phyloP scores from a whole-genome alignment of 1,284 basidiomycete genomes.

The Inonotus hispidus region DNA sequence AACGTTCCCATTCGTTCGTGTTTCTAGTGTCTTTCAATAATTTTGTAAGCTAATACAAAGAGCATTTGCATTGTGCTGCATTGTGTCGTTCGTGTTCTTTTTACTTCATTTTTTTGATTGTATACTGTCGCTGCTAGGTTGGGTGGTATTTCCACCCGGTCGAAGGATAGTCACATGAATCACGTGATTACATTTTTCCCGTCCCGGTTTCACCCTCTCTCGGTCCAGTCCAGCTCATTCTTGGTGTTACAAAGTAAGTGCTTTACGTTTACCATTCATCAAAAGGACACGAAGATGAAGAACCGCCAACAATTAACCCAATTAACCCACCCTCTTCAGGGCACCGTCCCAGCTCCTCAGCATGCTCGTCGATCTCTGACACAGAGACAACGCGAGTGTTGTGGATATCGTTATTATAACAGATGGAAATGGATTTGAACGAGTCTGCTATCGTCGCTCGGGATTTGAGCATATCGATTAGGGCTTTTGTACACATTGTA shows the following conservation, averaged over 20 bases:
- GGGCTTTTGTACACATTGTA: neutral
- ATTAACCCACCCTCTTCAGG: no score
- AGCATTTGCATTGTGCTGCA: neutral
- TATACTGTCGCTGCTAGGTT: no score
- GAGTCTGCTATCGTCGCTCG: neutral
- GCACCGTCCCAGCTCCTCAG: neutral
- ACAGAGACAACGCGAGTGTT: neutral
- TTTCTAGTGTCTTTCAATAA: neutral
- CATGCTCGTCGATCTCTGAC: neutral
- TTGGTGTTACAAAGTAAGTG: no score
- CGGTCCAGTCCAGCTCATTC: neutral
- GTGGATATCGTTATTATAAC: neutral
- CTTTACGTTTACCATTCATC: neutral
- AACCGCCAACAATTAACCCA: no score
- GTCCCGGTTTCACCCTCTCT: neutral
- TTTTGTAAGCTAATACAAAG: constrained; percentile 2
- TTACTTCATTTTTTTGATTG: no score
- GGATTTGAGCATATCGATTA: neutral
- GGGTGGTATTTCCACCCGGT: neutral
- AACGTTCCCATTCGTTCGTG: neutral
- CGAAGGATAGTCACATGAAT: neutral
- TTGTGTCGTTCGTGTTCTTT: no score
- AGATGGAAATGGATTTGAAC: neutral
- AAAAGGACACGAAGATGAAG: no score
- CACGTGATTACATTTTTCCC: neutral